These are phyloP conservation scores for Starmerella stellata DNA, from an alignment of 805 yeast species.

Conservation along the genomic window DNA sequence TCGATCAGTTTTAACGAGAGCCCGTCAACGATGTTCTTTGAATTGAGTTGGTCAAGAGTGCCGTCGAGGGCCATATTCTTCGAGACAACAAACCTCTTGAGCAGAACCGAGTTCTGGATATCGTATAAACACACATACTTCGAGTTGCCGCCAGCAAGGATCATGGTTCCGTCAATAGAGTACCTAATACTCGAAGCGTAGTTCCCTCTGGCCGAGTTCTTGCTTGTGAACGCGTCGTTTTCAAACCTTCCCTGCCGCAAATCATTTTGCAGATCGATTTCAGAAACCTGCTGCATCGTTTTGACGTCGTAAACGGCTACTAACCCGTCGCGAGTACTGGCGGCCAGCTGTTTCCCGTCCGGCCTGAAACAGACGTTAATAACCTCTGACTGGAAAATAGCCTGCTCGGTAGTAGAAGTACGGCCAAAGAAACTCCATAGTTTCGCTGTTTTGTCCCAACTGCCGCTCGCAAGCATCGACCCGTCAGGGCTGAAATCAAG, in stretches of 20 bases:
- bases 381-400: conserved; percentile 70
- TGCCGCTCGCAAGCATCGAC: conserved; percentile 64
- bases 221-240: conserved; percentile 64
- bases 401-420: conserved; percentile 74
- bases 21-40: conserved; percentile 68
- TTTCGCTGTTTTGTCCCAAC: conserved; percentile 92
- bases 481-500: conserved; percentile 73
- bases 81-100: conserved; percentile 69
- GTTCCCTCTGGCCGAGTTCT: conserved; percentile 68
- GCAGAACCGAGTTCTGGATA: conserved; percentile 65
- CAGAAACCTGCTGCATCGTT: conserved; percentile 58
- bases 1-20: conserved; percentile 73
- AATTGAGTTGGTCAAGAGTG: conserved; percentile 59
- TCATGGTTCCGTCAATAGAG: conserved; percentile 73
- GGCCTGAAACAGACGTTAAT: conserved; percentile 71
- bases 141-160: conserved; percentile 87
- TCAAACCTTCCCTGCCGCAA: conserved; percentile 63
- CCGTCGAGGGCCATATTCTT: conserved; percentile 84
- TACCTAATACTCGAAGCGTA: conserved; percentile 64
- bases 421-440: conserved; percentile 87
- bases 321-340: conserved; percentile 76
- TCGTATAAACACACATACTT: conserved; percentile 85
- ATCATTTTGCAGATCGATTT: conserved; percentile 73
- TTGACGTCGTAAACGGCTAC: conserved; percentile 69
- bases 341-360: conserved; percentile 81